Evolutionary conservation across 768 basidiomycete species (phyloP).

Genomic region (Naganishia vaughanmartiniae): DNA sequence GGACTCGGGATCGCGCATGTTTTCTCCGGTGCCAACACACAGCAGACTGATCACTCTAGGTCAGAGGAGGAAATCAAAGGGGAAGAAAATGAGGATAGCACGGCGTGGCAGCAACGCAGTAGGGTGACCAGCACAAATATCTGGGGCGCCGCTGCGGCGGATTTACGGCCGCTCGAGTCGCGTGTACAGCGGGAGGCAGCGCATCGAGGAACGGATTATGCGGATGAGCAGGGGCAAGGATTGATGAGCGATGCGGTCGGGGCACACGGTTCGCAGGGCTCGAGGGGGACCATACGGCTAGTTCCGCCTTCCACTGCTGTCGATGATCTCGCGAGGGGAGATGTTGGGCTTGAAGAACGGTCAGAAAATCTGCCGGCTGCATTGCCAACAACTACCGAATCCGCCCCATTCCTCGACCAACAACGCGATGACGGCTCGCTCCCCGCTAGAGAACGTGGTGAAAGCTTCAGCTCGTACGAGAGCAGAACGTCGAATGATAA

Average conservation of each 20-base stretch:
- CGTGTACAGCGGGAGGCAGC: background rate
- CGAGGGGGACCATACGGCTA: conserved; percentile 4
- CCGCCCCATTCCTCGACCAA: no score
- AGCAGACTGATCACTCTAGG: no score
- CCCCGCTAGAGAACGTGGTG: background rate
- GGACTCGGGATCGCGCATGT: conserved; percentile 23
- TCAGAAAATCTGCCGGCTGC: background rate
- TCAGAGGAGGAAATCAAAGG: no score
- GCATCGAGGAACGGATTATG: background rate
- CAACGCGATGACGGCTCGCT: no score
- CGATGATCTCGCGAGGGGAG: background rate
- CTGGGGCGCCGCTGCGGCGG: background rate
- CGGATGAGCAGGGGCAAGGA: background rate
- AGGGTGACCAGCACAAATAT: conserved; percentile 10
- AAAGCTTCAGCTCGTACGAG: background rate
- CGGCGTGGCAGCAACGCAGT: background rate
- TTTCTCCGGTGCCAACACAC: background rate
- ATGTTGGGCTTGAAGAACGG: background rate
- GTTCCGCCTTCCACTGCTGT: background rate
- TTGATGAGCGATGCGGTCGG: background rate
- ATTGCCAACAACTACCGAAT: background rate
- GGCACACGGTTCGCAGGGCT: background rate
- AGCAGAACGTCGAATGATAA: conserved; percentile 6
- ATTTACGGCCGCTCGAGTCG: conserved; percentile 1
- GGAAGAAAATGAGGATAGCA: background rate